These are phyloP conservation scores for Anisodus acutangulus DNA, from an alignment of 257 asterid genomes.

Conservation along the genomic window DNA sequence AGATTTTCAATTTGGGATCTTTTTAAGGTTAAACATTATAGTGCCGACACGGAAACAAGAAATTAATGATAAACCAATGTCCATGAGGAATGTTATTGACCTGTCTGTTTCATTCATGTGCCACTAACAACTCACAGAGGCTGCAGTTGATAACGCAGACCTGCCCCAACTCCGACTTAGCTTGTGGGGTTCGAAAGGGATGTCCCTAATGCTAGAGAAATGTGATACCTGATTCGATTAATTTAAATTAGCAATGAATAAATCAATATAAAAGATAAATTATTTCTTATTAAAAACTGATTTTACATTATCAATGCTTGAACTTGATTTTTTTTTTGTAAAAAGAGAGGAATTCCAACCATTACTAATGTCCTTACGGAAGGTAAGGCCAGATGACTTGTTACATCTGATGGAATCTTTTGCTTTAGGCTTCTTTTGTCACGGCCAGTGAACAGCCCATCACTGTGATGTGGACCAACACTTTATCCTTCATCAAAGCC, in stretches of 20 bases:
- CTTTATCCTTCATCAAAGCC: no score
- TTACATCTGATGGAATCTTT: conserved; percentile 29
- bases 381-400: conserved; percentile 12
- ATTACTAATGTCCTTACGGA: not conserved
- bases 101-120: conserved; percentile 40
- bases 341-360: not conserved
- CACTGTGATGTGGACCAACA: not conserved
- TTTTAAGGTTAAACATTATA: conserved; percentile 37
- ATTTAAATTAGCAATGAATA: not conserved
- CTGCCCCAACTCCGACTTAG: not conserved
- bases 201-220: not conserved
- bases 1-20: conserved; percentile 30
- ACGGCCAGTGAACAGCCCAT: not conserved
- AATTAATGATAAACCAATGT: conserved; percentile 1
- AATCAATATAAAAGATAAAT: not conserved
- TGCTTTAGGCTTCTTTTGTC: conserved; percentile 31
- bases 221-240: not conserved
- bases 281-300: not conserved
- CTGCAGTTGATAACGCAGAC: not conserved
- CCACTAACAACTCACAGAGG: not conserved
- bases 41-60: conserved; percentile 11
- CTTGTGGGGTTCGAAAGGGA: conserved; percentile 34
- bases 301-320: not conserved
- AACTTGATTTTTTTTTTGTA: not conserved
- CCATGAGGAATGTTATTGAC: conserved; percentile 41